These are phyloP conservation scores for Porcisia hertigi DNA, from an alignment of 208 protist species.

Conservation along the genomic window DNA sequence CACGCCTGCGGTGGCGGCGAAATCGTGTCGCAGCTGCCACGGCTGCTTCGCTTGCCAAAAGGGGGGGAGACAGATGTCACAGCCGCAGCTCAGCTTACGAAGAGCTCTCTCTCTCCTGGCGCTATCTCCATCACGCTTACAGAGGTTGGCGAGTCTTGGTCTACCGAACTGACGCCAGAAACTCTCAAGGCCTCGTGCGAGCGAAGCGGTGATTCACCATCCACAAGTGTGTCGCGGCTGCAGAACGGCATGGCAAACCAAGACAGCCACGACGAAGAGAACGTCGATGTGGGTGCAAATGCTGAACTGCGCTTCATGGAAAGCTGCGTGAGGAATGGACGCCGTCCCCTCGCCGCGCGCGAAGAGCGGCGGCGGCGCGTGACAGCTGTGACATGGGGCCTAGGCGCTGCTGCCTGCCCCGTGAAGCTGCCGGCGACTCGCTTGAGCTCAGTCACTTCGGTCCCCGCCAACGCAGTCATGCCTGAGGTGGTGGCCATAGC, in stretches of 20 bases:
- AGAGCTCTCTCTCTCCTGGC: neutral
- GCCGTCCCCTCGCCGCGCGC: slow-evolving; percentile 18
- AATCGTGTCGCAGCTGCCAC: neutral
- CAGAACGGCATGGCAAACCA: neutral
- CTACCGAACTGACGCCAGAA: neutral
- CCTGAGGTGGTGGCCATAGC: neutral
- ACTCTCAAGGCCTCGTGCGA: neutral
- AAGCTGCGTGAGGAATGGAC: slow-evolving; percentile 15
- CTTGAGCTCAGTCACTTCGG: neutral
- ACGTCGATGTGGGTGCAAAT: neutral
- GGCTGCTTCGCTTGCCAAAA: neutral
- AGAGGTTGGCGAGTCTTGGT: neutral
- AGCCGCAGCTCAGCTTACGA: neutral
- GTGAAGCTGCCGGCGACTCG: slow-evolving; percentile 19
- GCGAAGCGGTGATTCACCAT: neutral
- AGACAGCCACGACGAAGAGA: neutral
- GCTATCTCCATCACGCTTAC: neutral
- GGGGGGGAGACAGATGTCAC: neutral
- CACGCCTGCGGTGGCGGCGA: neutral
- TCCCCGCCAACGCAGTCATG: neutral
- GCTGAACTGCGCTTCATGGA: slow-evolving; percentile 28
- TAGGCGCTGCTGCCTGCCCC: slow-evolving; percentile 48
- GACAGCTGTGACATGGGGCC: slow-evolving; percentile 63
- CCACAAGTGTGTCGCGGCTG: neutral
- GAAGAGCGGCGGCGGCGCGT: slow-evolving; percentile 33